phyloP scores from a whole-genome alignment of 768 basidiomycete genomes.

The Trametopsis cervina region DNA sequence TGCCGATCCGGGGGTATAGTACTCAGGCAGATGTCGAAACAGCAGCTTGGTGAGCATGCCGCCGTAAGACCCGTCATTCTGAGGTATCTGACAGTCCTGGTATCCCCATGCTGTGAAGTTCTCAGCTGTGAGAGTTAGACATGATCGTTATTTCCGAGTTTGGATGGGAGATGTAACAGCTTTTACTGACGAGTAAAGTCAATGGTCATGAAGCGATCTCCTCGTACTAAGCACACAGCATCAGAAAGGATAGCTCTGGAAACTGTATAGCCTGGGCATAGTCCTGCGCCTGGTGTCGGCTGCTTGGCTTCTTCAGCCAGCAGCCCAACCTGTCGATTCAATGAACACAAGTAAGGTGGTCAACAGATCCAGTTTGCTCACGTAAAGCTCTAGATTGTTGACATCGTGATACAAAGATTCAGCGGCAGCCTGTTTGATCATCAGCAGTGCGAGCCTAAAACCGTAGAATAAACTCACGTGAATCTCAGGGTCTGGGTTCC shows the following conservation, averaged over 20 bases:
- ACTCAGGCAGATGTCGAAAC: conserved; percentile 61
- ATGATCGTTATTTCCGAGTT: no score
- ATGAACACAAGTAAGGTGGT: no score
- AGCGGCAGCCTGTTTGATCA: conserved; percentile 44
- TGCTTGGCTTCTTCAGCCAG: conserved; percentile 62
- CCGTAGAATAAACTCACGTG: conserved; percentile 10
- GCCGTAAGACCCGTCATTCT: conserved; percentile 64
- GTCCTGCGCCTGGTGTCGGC: conserved; percentile 59
- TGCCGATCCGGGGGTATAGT: conserved; percentile 56
- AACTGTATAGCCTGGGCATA: conserved; percentile 81
- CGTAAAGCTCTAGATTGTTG: conserved; percentile 76
- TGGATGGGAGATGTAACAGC: no score
- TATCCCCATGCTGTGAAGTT: conserved; percentile 81
- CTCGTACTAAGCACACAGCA: conserved; percentile 63
- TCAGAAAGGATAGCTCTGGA: conserved; percentile 80
- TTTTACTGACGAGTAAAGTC: conserved; percentile 64
- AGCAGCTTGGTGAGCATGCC: conserved; percentile 70
- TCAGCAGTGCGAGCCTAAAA: conserved; percentile 15
- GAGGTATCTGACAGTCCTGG: conserved; percentile 58
- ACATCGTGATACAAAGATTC: conserved; percentile 61
- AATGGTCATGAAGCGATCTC: conserved; percentile 72
- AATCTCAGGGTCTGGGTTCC: conserved; percentile 28
- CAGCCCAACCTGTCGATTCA: conserved; percentile 22
- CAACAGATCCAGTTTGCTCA: conserved; percentile 24
- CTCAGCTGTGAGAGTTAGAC: conserved; percentile 44